phyloP scores from a whole-genome alignment of 1,284 basidiomycete species.

The Coniophora puteana region DNA sequence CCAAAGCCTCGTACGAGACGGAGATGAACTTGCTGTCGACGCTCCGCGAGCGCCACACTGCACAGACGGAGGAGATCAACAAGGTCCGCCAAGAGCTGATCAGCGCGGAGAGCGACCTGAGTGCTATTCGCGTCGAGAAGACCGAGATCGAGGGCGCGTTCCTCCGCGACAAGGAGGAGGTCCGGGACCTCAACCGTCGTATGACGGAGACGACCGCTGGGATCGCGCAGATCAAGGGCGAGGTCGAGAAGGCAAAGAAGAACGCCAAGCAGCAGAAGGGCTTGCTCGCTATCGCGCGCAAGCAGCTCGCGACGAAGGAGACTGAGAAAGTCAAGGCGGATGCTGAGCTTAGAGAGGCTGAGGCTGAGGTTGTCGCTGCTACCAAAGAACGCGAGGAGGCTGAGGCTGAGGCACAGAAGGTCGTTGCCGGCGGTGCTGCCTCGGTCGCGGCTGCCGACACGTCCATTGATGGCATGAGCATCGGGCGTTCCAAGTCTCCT shows the following conservation, averaged over 20 bases:
- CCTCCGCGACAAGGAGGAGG: slow-evolving; percentile 93
- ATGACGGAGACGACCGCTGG: slow-evolving; percentile 81
- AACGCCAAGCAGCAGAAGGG: slow-evolving; percentile 97
- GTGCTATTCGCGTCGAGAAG: slow-evolving; percentile 87
- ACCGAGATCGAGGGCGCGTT: slow-evolving; percentile 87
- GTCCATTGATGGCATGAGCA: no score
- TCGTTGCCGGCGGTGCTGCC: no score
- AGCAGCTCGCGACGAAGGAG: slow-evolving; percentile 89
- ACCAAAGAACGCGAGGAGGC: slow-evolving; percentile 56
- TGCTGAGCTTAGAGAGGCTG: slow-evolving; percentile 68
- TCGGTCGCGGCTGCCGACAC: slow-evolving; percentile 6
- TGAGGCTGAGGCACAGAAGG: slow-evolving; percentile 48
- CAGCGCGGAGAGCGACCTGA: slow-evolving; percentile 88
- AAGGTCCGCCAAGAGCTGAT: slow-evolving; percentile 82
- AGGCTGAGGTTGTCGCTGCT: slow-evolving; percentile 47
- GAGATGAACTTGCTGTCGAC: slow-evolving; percentile 76
- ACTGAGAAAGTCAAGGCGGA: slow-evolving; percentile 68
- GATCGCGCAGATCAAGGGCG: slow-evolving; percentile 67
- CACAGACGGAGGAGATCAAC: slow-evolving; percentile 78
- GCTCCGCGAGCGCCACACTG: slow-evolving; percentile 67
- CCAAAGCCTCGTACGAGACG: slow-evolving; percentile 80
- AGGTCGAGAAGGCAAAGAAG: slow-evolving; percentile 88
- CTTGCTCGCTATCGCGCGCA: slow-evolving; percentile 89
- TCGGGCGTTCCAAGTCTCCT: slow-evolving; percentile 23
- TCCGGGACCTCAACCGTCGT: slow-evolving; percentile 79